Percentiles rank a stretch among this genome's conserved stretches.
These are phyloP conservation scores for Magnusiomyces magnusii DNA, from an alignment of 1,139 yeast genomes.

Conservation along the genomic window DNA sequence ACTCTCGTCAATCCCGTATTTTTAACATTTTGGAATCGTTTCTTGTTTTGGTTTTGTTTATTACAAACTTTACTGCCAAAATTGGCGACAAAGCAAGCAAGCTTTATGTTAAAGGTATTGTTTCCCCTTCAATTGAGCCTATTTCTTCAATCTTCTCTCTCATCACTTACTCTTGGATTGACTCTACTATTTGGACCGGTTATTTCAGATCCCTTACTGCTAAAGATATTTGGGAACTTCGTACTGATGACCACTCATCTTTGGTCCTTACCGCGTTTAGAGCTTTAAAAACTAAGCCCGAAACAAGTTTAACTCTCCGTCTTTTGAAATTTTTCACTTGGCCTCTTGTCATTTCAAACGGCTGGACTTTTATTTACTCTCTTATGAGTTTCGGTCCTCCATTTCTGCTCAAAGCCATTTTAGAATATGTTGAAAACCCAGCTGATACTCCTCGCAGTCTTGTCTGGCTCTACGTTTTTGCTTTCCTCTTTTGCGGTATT, in stretches of 20 bases:
- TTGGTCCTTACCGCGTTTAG: constrained; percentile 35
- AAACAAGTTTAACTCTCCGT: constrained; percentile 45
- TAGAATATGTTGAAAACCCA: constrained; percentile 80
- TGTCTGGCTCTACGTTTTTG: constrained; percentile 85
- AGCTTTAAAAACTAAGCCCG: constrained; percentile 37
- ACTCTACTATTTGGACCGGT: constrained; percentile 61
- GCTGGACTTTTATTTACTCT: constrained; percentile 65
- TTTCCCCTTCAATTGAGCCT: constrained; percentile 70
- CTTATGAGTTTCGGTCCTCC: constrained; percentile 71
- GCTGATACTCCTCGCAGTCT: constrained; percentile 50
- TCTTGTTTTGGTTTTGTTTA: constrained; percentile 39
- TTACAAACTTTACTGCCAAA: constrained; percentile 54
- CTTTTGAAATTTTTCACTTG: constrained; percentile 55
- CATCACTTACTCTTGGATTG: constrained; percentile 70
- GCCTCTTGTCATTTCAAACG: constrained; percentile 56
- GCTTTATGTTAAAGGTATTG: constrained; percentile 35
- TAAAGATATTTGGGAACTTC: constrained; percentile 78
- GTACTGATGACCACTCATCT: constrained; percentile 58
- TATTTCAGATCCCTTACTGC: constrained; percentile 47
- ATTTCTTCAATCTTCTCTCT: constrained; percentile 53
- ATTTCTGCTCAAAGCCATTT: constrained; percentile 60
- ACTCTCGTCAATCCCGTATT: constrained; percentile 27
- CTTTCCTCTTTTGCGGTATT: constrained; percentile 61
- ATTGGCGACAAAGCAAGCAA: constrained; percentile 44
- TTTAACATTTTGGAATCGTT: constrained; percentile 31